phyloP scores from a whole-genome alignment of 176 grass and related monocot genomes.

The Oryza meridionalis region DNA sequence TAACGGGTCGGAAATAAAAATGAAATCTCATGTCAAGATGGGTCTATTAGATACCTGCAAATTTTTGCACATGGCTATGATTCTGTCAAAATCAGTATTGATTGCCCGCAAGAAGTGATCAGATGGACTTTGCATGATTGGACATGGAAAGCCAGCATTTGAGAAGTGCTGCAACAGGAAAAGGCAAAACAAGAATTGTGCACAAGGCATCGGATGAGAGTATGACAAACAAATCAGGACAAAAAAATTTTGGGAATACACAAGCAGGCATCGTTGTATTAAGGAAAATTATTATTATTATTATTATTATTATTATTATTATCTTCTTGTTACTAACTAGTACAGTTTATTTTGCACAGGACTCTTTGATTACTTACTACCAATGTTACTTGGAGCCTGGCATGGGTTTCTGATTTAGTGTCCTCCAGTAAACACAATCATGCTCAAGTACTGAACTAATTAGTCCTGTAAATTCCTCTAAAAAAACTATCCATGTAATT shows the following conservation, averaged over 20 bases:
- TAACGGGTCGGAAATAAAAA: constrained; percentile 7
- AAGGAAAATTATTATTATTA: too few species aligned
- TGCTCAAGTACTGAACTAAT: neutral
- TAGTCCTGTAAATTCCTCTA: neutral
- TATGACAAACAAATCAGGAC: neutral
- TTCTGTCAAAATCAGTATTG: constrained; percentile 97
- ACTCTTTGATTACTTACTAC: neutral
- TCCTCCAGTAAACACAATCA: neutral
- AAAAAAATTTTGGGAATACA: neutral
- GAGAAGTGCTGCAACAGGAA: constrained; percentile 84
- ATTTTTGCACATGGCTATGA: constrained; percentile 96
- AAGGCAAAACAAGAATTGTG: constrained; percentile 26
- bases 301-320: neutral
- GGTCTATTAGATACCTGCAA: constrained; percentile 70
- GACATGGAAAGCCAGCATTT: constrained; percentile 98
- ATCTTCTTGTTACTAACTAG: neutral
- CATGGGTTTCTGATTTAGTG: neutral
- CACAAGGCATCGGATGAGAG: neutral
- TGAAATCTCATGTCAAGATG: constrained; percentile 1
- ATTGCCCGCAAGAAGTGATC: constrained; percentile 97
- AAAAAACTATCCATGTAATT: neutral
- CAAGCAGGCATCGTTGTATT: too few species aligned
- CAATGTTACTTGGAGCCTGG: constrained; percentile 2
- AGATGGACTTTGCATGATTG: constrained; percentile 99
- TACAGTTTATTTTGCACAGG: neutral